phyloP scores from a whole-genome alignment of 805 yeast species.

The Yamadazyma phyllophila region DNA sequence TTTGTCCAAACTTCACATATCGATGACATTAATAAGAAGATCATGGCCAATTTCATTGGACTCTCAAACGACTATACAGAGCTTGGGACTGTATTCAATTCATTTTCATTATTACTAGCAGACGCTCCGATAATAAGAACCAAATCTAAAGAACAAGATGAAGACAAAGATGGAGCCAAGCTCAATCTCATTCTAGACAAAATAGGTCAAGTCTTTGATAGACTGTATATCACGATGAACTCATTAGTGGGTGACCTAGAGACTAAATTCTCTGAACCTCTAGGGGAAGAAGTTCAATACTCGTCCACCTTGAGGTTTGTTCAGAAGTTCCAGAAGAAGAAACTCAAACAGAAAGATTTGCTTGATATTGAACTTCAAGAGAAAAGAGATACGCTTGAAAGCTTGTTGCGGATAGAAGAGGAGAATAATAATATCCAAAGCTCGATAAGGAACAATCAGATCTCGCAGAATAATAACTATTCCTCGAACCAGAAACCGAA shows the following conservation, averaged over 20 bases:
- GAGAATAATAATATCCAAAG: slow-evolving; percentile 28
- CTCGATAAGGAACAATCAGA: slow-evolving; percentile 20
- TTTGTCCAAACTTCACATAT: slow-evolving; percentile 39
- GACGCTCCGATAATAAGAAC: slow-evolving; percentile 26
- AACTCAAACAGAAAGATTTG: slow-evolving; percentile 30
- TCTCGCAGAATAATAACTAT: slow-evolving; percentile 21
- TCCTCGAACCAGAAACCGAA: slow-evolving; percentile 15
- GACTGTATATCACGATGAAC: slow-evolving; percentile 53
- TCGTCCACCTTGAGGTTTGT: slow-evolving; percentile 57
- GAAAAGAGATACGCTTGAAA: slow-evolving; percentile 30
- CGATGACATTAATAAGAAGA: slow-evolving; percentile 56
- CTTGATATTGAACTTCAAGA: slow-evolving; percentile 32
- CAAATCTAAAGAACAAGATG: slow-evolving; percentile 22
- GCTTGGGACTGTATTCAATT: slow-evolving; percentile 59
- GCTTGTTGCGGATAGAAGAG: slow-evolving; percentile 27
- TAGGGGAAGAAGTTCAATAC: slow-evolving; percentile 69
- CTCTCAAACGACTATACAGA: slow-evolving; percentile 67
- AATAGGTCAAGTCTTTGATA: slow-evolving; percentile 84
- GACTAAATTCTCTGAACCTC: slow-evolving; percentile 62
- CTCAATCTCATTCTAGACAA: slow-evolving; percentile 55
- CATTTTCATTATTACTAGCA: slow-evolving; percentile 49
- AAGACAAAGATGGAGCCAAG: slow-evolving; percentile 27
- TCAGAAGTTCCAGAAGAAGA: slow-evolving; percentile 52
- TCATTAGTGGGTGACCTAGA: slow-evolving; percentile 52
- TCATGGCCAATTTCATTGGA: slow-evolving; percentile 55